Evolutionary conservation across 352 stramenopile species (phyloP).

Genomic region (Pythium phragmitis): DNA sequence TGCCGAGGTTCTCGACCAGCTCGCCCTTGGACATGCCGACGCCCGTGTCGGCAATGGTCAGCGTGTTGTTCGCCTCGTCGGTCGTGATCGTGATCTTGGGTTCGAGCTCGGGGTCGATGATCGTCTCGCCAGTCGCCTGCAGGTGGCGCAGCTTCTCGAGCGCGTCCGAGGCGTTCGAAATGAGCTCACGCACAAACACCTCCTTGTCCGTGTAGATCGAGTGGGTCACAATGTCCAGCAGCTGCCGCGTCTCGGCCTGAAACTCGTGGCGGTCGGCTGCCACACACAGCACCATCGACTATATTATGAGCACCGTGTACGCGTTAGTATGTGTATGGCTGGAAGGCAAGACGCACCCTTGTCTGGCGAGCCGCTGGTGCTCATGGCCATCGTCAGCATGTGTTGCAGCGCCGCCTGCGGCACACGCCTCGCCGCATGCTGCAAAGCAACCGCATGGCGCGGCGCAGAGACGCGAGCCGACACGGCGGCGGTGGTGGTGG

Average conservation of each 20-base stretch:
- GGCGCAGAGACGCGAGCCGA: not conserved
- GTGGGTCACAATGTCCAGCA: too few relatives aligned
- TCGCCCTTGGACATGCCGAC: slow-evolving; percentile 98
- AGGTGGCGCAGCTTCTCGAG: slow-evolving; percentile 98
- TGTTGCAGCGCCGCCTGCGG: slow-evolving; percentile 19
- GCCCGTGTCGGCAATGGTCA: slow-evolving; percentile 98
- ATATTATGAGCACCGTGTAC: not conserved
- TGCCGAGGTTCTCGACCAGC: slow-evolving; percentile 97
- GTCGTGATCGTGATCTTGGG: slow-evolving; percentile 97
- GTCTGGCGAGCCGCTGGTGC: slow-evolving; percentile 11
- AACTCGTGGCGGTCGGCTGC: slow-evolving; percentile 87
- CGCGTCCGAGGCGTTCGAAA: slow-evolving; percentile 98
- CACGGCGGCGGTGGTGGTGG: slow-evolving; percentile 10
- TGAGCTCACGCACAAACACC: slow-evolving; percentile 98
- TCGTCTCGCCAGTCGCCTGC: slow-evolving; percentile 64
- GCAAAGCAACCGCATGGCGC: not conserved
- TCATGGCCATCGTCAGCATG: slow-evolving; percentile 23
- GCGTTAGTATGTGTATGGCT: not conserved
- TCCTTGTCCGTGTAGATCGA: slow-evolving; percentile 99
- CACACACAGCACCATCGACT: not conserved
- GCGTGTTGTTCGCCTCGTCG: slow-evolving; percentile 93
- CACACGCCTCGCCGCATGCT: not conserved
- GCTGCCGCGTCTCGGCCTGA: slow-evolving; percentile 93
- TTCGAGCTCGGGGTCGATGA: slow-evolving; percentile 84
- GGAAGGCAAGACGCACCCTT: not conserved